Conservation (phyloP, 2,329 filamentous ascomycete genomes). For the Aspergillus tubingensis region DNA sequence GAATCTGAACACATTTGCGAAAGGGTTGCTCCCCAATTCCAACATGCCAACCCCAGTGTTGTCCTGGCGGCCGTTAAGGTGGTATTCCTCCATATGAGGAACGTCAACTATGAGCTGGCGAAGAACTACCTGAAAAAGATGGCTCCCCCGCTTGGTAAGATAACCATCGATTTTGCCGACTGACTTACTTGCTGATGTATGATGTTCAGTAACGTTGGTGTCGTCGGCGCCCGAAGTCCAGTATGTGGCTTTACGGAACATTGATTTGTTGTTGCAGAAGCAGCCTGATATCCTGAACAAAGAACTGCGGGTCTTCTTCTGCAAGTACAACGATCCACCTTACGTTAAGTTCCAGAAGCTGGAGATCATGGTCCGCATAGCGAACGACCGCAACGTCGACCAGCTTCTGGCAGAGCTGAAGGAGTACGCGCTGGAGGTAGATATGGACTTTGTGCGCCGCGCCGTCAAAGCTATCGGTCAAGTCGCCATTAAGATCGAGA, state of each 20-base stretch:
- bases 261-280: slow-evolving; percentile 91
- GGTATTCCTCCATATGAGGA: slow-evolving; percentile 94
- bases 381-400: slow-evolving; percentile 94
- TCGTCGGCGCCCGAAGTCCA: slow-evolving; percentile 96
- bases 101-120: slow-evolving; percentile 74
- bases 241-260: slow-evolving; percentile 94
- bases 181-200: slow-evolving; percentile 25
- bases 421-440: slow-evolving; percentile 95
- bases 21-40: slow-evolving; percentile 92
- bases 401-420: slow-evolving; percentile 92
- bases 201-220: slow-evolving; percentile 76
- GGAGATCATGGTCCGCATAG: slow-evolving; percentile 99
- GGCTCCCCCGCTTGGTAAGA: slow-evolving; percentile 85
- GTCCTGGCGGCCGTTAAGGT: slow-evolving; percentile 97
- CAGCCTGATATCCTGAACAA: slow-evolving; percentile 97
- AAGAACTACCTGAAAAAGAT: slow-evolving; percentile 96
- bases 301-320: slow-evolving; percentile 97
- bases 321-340: slow-evolving; percentile 98
- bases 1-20: slow-evolving; percentile 99
- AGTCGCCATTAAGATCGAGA: slow-evolving; percentile 97
- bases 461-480: slow-evolving; percentile 96
- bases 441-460: slow-evolving; percentile 97
- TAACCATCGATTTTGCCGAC: neutral
- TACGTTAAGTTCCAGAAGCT: slow-evolving; percentile 98
- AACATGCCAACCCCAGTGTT: slow-evolving; percentile 96